Conservation (phyloP, 139 green algal genomes). For the Desmodesmus armatus region DNA sequence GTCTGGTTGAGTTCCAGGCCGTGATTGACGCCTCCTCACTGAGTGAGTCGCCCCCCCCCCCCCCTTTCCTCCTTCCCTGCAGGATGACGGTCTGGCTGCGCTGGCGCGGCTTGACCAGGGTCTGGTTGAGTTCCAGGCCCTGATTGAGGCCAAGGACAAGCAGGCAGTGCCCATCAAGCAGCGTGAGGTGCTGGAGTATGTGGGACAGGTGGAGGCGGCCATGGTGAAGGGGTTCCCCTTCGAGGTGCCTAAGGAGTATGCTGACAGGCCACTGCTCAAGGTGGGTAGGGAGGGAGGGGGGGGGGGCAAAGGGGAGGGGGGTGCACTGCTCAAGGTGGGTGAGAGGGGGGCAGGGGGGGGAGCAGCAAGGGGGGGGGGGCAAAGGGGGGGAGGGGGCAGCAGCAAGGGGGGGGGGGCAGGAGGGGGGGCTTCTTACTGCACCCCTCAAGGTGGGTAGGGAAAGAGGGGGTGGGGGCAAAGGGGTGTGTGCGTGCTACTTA, state of each 20-base stretch:
- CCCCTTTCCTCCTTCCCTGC: background rate
- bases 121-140: constrained; percentile 77
- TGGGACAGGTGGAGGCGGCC: constrained; percentile 90
- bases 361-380: too few relatives aligned
- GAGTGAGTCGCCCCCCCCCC: too few relatives aligned
- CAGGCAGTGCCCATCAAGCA: constrained; percentile 82
- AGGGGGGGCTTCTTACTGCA: too few relatives aligned
- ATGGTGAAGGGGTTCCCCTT: constrained; percentile 97
- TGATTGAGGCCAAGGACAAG: constrained; percentile 90
- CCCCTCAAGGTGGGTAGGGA: too few relatives aligned
- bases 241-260: constrained; percentile 90
- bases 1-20: constrained; percentile 76
- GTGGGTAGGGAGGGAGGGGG: constrained; percentile 53
- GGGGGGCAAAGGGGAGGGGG: too few relatives aligned
- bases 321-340: background rate
- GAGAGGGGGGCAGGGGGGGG: background rate
- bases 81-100: constrained; percentile 59
- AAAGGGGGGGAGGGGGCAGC: too few relatives aligned
- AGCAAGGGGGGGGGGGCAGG: too few relatives aligned
- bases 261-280: constrained; percentile 91
- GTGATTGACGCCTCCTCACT: constrained; percentile 74
- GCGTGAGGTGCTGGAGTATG: constrained; percentile 85
- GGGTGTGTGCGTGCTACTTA: too few relatives aligned
- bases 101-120: constrained; percentile 59
- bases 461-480: too few relatives aligned